These are phyloP conservation scores for Ustulina deusta DNA, from an alignment of 2,329 filamentous ascomycete genomes.

Conservation along the genomic window DNA sequence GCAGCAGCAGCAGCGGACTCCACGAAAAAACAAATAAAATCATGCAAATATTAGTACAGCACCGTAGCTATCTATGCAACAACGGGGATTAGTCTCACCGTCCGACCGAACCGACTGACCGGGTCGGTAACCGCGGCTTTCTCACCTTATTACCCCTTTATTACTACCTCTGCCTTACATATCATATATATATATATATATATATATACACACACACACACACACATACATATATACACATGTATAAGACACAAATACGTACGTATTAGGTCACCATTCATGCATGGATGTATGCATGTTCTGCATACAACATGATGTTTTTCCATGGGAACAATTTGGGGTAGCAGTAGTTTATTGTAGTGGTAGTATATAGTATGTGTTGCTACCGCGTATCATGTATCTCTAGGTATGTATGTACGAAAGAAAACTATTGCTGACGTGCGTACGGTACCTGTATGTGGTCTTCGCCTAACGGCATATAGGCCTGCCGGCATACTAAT, in stretches of 20 bases:
- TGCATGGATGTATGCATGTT: conserved; percentile 28
- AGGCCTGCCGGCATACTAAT: conserved; percentile 1
- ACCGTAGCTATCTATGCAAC: conserved; percentile 19
- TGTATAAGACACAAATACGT: conserved; percentile 16
- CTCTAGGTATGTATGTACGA: conserved; percentile 17
- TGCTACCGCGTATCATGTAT: conserved; percentile 15
- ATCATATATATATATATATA: conserved; percentile 4
- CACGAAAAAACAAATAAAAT: conserved; percentile 7
- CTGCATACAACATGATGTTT: conserved; percentile 25
- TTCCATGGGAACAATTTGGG: conserved; percentile 28
- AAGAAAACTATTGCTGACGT: conserved; percentile 32
- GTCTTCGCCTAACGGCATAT: conserved; percentile 31
- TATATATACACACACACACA: conserved; percentile 4
- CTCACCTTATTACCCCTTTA: conserved; percentile 28
- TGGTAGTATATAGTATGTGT: conserved; percentile 25
- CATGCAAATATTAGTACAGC: conserved; percentile 15
- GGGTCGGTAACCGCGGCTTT: conserved; percentile 33
- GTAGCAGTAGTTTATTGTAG: conserved; percentile 16
- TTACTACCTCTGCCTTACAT: not conserved
- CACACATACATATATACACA: conserved; percentile 6
- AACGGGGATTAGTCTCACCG: conserved; percentile 29
- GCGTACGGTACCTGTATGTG: conserved; percentile 23
- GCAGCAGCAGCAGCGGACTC: not conserved
- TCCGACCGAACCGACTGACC: conserved; percentile 30
- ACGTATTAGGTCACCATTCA: conserved; percentile 21